Percentiles rank a stretch among this genome's conserved stretches.
Evolutionary conservation across 192 early-diverging fungal genomes (phyloP).

Genomic region (Coemansia sp.): DNA sequence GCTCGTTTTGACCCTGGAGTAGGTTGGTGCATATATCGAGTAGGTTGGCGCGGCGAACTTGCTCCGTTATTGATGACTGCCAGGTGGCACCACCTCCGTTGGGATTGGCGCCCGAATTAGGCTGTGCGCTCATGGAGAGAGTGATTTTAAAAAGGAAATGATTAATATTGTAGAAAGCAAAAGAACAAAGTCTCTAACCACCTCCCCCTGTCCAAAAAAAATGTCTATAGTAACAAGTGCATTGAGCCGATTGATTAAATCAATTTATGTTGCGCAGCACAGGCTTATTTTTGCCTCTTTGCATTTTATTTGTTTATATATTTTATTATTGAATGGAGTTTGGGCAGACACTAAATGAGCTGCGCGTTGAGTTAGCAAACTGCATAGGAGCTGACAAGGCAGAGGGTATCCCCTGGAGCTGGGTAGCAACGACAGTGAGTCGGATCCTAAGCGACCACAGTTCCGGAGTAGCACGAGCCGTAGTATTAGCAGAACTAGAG

Average conservation of each 20-base stretch:
- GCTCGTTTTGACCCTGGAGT: constrained; percentile 21
- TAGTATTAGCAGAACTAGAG: constrained; percentile 42
- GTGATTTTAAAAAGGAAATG: no score
- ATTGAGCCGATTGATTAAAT: no score
- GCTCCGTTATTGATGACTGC: constrained; percentile 23
- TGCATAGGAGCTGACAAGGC: constrained; percentile 8
- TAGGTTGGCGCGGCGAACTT: constrained; percentile 23
- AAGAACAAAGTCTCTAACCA: background rate
- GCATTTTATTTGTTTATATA: background rate
- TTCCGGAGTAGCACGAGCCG: constrained; percentile 37
- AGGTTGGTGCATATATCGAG: constrained; percentile 2
- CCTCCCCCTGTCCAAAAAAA: no score
- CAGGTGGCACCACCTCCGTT: constrained; percentile 21
- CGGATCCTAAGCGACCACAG: constrained; percentile 25
- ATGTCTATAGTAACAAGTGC: no score
- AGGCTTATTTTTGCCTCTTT: background rate
- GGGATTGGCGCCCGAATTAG: constrained; percentile 12
- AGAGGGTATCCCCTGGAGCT: constrained; percentile 41
- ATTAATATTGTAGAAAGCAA: background rate
- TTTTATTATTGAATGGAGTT: constrained; percentile 31
- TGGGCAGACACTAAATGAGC: constrained; percentile 9
- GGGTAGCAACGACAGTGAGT: constrained; percentile 16
- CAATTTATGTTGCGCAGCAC: background rate
- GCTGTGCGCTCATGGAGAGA: constrained; percentile 29
- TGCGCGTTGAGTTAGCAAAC: constrained; percentile 23